Evolutionary conservation across 306 rosid genomes (phyloP), one percentile per base, ranked within the genome.

Genomic region (Ziziphus jujuba): DNA sequence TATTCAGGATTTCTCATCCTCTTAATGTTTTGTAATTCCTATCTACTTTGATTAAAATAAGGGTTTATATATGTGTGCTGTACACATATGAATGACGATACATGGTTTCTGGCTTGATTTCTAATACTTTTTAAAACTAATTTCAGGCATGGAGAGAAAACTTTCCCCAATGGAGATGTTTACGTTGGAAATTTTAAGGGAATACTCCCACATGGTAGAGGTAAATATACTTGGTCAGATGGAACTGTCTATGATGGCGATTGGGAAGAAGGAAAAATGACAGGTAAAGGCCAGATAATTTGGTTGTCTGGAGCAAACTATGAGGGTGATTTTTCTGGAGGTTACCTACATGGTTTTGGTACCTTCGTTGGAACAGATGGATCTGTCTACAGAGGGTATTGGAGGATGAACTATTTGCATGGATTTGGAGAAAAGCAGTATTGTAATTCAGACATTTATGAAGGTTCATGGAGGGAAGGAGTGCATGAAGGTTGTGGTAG

Each of bases 381-480:
- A 8, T 80, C 89, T 12, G 43, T 83, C 66, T 87, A 93, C 65
- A 75, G 78, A 3, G 99, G 99, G 9, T 67, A 79, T 7, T 93
- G 95, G 96, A 90, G 97, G 75, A 88, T 93, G 97, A 84, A 80
- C 66, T 78, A 88, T 63, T 79, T 81, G 82, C 97, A 93, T 11
- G 99, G 99, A 40, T 61, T 82, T 9, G 99, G 99, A 31, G 64
- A 61, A 70, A 85, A 93, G 72, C 84, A 75, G 69, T 90, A 88
- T 74, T n/a, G 55, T 62, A 90, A 90, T 84, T 75, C 80, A 31
- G 89, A 88, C 78, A 24, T 59, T 63, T 93, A 90, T 65, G 97
- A 93, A 67, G 99, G 99, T 61, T 79, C 79, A 67, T 93, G 99
- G 96, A 93, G 80, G 79, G 99, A 93, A 79, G 99, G 99, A 72